Conservation (phyloP, 2,329 filamentous ascomycete species). For the Aspergillus pseudoviridinutans region DNA sequence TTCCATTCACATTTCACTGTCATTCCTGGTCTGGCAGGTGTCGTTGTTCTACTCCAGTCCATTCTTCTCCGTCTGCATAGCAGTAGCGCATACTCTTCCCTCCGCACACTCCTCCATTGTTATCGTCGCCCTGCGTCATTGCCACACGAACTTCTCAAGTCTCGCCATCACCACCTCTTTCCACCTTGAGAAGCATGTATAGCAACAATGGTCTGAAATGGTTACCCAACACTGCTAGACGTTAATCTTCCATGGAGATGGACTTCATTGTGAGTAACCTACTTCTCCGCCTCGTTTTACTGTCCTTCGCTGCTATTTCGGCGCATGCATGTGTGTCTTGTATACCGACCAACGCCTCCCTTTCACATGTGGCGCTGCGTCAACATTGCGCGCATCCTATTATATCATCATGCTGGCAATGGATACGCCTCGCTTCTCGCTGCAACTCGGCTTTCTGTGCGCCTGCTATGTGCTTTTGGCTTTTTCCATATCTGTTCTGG, state of each 20-base stretch:
- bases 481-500: background rate
- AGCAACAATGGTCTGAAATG: slow-evolving; percentile 29
- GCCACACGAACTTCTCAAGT: slow-evolving; percentile 8
- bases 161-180: background rate
- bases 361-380: slow-evolving; percentile 10
- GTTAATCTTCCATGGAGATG: slow-evolving; percentile 32
- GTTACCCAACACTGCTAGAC: slow-evolving; percentile 22
- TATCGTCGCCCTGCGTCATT: slow-evolving; percentile 11
- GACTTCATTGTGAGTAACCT: slow-evolving; percentile 43
- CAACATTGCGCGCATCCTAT: slow-evolving; percentile 5
- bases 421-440: background rate
- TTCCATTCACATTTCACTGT: background rate
- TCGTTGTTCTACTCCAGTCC: slow-evolving; percentile 1
- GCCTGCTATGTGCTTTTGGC: background rate
- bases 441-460: background rate
- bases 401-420: background rate
- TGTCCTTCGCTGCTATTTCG: slow-evolving; percentile 1
- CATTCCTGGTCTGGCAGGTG: background rate
- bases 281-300: slow-evolving; percentile 1
- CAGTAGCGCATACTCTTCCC: slow-evolving; percentile 2
- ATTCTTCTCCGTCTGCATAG: background rate
- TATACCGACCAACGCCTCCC: background rate
- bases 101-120: slow-evolving; percentile 4
- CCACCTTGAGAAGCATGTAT: slow-evolving; percentile 28
- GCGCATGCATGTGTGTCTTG: background rate